phyloP scores from a whole-genome alignment of 768 basidiomycete species.

The Leucocoprinus leucothites region DNA sequence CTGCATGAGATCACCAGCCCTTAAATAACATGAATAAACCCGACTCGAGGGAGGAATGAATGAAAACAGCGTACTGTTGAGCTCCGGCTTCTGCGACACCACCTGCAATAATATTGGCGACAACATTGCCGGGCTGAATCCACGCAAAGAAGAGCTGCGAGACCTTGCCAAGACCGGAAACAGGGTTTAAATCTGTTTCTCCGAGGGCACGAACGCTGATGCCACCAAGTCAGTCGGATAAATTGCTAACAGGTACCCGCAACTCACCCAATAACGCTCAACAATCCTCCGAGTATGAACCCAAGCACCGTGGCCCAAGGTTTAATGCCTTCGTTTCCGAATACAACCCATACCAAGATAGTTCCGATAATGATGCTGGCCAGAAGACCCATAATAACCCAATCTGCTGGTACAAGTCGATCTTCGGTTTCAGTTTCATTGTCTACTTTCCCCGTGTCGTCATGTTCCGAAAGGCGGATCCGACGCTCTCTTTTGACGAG shows the following conservation, averaged over 20 bases:
- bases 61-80: conserved; percentile 58
- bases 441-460: conserved; percentile 32
- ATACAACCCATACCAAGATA: conserved; percentile 81
- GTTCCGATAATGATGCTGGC: conserved; percentile 68
- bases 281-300: conserved; percentile 74
- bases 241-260: conserved; percentile 8
- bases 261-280: conserved; percentile 84
- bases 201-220: conserved; percentile 87
- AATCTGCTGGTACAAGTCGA: conserved; percentile 73
- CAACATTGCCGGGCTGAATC: conserved; percentile 90
- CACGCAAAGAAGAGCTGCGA: conserved; percentile 93
- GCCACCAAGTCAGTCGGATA: conserved; percentile 12
- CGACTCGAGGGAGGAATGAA: background rate
- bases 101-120: conserved; percentile 97
- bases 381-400: conserved; percentile 72
- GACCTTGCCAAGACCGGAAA: conserved; percentile 92
- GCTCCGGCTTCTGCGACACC: conserved; percentile 97
- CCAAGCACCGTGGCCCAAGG: conserved; percentile 93
- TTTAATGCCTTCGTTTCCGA: conserved; percentile 88
- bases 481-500: conserved; percentile 21
- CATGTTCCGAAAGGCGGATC: conserved; percentile 22
- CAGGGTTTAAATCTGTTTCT: conserved; percentile 92
- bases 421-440: conserved; percentile 76
- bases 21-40: conserved; percentile 23
- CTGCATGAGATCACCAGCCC: conserved; percentile 98